Conservation (phyloP, 495 filamentous ascomycete species). For the Penicillium salamii region DNA sequence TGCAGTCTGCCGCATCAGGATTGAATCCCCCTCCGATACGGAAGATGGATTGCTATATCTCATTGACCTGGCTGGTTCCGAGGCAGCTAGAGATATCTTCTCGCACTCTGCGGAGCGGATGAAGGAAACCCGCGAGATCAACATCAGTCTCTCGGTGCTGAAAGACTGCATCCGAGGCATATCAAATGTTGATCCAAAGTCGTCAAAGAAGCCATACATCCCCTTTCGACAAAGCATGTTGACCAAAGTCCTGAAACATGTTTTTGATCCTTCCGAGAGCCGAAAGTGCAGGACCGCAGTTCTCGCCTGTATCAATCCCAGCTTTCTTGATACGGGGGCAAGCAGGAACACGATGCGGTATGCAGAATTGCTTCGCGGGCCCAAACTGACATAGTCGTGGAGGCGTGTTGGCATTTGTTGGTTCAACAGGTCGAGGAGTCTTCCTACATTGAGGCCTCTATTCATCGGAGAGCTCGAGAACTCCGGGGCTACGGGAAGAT, state of each 20-base stretch:
- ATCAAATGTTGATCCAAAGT: neutral
- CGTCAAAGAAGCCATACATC: constrained; percentile 24
- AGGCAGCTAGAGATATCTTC: constrained; percentile 29
- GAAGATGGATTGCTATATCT: constrained; percentile 42
- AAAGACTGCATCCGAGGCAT: constrained; percentile 40
- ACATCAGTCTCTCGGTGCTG: constrained; percentile 38
- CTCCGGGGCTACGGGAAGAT: no score
- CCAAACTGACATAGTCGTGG: no score
- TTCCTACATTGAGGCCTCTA: no score
- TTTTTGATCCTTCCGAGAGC: constrained; percentile 19
- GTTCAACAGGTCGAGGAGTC: no score
- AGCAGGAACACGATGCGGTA: constrained; percentile 20
- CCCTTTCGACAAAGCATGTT: constrained; percentile 33
- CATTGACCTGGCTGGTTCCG: constrained; percentile 48
- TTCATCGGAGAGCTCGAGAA: no score
- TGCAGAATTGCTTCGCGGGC: constrained; percentile 8
- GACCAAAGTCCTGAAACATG: constrained; percentile 35
- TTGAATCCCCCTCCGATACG: constrained; percentile 18
- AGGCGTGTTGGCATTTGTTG: no score
- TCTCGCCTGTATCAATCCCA: constrained; percentile 25
- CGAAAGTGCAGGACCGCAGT: constrained; percentile 28
- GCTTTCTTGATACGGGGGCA: constrained; percentile 9
- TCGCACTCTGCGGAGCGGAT: constrained; percentile 30
- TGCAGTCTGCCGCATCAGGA: constrained; percentile 45
- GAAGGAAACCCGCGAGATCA: constrained; percentile 45